Evolutionary conservation across 106 monocot species (phyloP).

Genomic region (Platanthera zijinensis): DNA sequence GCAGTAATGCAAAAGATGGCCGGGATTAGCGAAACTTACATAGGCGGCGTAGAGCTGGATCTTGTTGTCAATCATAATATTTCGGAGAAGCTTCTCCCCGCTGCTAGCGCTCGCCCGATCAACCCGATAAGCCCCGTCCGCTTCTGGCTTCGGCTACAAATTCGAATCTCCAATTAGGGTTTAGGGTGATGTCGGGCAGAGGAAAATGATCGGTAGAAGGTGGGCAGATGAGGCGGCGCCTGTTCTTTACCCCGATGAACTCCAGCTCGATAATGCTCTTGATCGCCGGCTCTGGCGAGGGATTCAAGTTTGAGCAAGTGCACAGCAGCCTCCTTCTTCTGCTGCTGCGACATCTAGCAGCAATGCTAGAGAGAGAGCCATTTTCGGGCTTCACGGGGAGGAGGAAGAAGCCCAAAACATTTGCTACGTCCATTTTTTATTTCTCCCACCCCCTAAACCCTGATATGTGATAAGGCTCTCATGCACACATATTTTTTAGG

Average conservation of each 20-base stretch:
- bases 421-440: too few relatives aligned
- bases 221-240: not conserved
- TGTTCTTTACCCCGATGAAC: slow-evolving; percentile 45
- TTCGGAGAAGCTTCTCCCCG: slow-evolving; percentile 82
- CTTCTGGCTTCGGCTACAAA: slow-evolving; percentile 48
- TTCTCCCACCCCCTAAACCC: too few relatives aligned
- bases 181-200: not conserved
- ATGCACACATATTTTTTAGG: too few relatives aligned
- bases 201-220: not conserved
- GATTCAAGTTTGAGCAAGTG: slow-evolving; percentile 20
- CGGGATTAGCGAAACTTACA: too few relatives aligned
- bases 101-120: slow-evolving; percentile 44
- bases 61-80: slow-evolving; percentile 77
- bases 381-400: not conserved
- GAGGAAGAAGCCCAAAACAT: not conserved
- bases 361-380: not conserved
- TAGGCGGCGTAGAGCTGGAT: slow-evolving; percentile 88
- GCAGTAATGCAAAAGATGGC: too few relatives aligned
- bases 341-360: not conserved
- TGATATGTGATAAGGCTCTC: too few relatives aligned
- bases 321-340: slow-evolving; percentile 1
- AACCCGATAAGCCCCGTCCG: slow-evolving; percentile 45
- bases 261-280: slow-evolving; percentile 40
- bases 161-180: not conserved
- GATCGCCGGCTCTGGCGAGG: slow-evolving; percentile 12